Conservation (phyloP, 352 stramenopile species). For the Phytopythium cucurbitacearum region DNA sequence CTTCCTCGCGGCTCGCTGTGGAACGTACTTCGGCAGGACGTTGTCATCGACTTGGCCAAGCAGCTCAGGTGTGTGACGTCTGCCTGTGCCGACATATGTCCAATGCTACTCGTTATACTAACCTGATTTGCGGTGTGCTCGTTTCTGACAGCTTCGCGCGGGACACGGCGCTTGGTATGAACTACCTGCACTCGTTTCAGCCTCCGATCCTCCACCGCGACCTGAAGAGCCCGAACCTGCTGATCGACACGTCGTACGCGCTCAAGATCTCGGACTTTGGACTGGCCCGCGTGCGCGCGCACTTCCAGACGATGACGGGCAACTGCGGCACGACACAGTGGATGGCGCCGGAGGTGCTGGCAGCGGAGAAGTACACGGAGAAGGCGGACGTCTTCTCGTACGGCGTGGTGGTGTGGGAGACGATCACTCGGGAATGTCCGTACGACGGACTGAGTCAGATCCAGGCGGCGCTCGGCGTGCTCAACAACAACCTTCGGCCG, state of each 20-base stretch:
- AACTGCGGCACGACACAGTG: conserved; percentile 86
- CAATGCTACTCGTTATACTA: neutral
- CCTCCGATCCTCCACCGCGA: conserved; percentile 84
- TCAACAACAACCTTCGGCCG: conserved; percentile 86
- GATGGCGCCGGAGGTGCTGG: conserved; percentile 84
- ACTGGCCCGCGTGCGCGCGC: conserved; percentile 68
- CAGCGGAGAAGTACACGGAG: conserved; percentile 83
- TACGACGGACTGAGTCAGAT: conserved; percentile 91
- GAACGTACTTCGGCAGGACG: conserved; percentile 82
- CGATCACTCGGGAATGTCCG: conserved; percentile 86
- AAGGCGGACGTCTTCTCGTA: conserved; percentile 88
- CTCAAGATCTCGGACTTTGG: conserved; percentile 91
- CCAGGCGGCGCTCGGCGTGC: conserved; percentile 78
- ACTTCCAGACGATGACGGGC: conserved; percentile 87
- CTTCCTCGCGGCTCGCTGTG: conserved; percentile 76
- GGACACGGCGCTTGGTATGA: conserved; percentile 83
- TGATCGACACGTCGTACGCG: conserved; percentile 71
- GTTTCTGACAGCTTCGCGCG: conserved; percentile 49
- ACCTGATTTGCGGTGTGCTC: conserved; percentile 1
- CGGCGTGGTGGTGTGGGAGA: conserved; percentile 85
- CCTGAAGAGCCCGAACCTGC: conserved; percentile 82
- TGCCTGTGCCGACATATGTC: neutral
- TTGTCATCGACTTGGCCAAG: conserved; percentile 62
- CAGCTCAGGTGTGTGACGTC: conserved; percentile 52
- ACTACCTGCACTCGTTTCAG: conserved; percentile 86